Evolutionary conservation across 208 protist species (phyloP), one percentile per base, ranked within the genome.

Genomic region (Leishmania gerbilli): DNA sequence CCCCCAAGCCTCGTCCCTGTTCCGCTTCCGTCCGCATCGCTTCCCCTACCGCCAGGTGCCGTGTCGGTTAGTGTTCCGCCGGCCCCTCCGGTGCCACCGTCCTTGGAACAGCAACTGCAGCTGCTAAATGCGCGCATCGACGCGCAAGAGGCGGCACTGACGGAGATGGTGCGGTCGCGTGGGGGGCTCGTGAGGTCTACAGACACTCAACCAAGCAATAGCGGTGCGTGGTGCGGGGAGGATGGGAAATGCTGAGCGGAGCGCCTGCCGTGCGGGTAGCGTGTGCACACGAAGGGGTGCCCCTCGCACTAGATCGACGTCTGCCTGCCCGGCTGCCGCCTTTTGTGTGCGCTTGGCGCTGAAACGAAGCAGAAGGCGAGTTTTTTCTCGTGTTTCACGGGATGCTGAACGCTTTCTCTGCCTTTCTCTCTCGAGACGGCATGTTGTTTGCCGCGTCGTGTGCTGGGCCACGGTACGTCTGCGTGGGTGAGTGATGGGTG

Each of bases 101-200:
- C 84, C 4, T 24, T 81, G 27, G 64, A 76, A 62, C 31, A 83
- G 49, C 79, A 84, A 68, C 84, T 84, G 27, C 47, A 37, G 19
- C 7, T 21, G 55, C 74, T 89, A 21, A 76, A 89, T 5, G 79
- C 76, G 3, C 82, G 82, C 45, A 86, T 85, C 40, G 80, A 86
- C 1, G 77, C 80, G 9, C 83, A 89, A 55, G 82, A 84, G 62
- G 45, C 55, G 9, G 56, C 64, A n/a, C 83, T 89, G 27, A 62
- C 65, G 0, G 58, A 72, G 67, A 74, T 87, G 78, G 79, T 89
- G 47, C 71, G 80, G 27, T 37, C 40, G 13, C 4, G 67, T 31
- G n/a, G 53, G 6, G 17, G 60, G 60, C 11, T 31, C 21, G 5
- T 77, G 74, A 77, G 15, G 42, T 15, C 68, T 42, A 7, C 42